Evolutionary conservation across 164 flowering plant genomes (phyloP).

Genomic region (Piper longum): DNA sequence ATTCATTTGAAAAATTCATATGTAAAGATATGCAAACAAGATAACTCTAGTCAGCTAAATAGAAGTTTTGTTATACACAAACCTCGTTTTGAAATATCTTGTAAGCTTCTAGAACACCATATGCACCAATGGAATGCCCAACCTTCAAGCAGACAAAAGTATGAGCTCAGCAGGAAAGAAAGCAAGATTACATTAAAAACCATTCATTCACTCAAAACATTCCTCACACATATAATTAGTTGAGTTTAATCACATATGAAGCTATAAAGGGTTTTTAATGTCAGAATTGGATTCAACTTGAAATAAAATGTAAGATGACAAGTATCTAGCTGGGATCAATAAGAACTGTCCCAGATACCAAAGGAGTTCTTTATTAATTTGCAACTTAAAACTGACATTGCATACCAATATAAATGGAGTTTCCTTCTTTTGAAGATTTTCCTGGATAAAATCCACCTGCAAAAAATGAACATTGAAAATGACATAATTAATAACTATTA

Average conservation of each 20-base stretch:
- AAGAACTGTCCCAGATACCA: no score
- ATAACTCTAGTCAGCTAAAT: neutral
- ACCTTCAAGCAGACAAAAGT: conserved; percentile 24
- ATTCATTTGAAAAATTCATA: no score
- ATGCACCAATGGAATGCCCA: conserved; percentile 92
- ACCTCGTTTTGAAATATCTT: conserved; percentile 56
- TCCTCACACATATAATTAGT: neutral
- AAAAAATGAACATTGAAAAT: neutral
- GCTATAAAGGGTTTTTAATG: no score
- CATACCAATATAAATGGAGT: conserved; percentile 59
- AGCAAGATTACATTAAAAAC: conserved; percentile 2
- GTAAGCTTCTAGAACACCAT: conserved; percentile 59
- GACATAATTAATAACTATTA: neutral
- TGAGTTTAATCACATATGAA: no score
- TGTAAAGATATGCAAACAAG: no score
- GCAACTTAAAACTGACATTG: no score
- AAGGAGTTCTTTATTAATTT: no score
- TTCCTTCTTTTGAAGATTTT: conserved; percentile 41
- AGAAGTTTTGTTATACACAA: neutral
- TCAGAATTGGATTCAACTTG: no score
- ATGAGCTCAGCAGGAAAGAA: conserved; percentile 5
- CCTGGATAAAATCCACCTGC: conserved; percentile 50
- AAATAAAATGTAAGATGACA: no score
- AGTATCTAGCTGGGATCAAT: no score
- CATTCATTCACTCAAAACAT: neutral